Conservation (phyloP, 2,329 filamentous ascomycete genomes). For the Cladosporium sp. region DNA sequence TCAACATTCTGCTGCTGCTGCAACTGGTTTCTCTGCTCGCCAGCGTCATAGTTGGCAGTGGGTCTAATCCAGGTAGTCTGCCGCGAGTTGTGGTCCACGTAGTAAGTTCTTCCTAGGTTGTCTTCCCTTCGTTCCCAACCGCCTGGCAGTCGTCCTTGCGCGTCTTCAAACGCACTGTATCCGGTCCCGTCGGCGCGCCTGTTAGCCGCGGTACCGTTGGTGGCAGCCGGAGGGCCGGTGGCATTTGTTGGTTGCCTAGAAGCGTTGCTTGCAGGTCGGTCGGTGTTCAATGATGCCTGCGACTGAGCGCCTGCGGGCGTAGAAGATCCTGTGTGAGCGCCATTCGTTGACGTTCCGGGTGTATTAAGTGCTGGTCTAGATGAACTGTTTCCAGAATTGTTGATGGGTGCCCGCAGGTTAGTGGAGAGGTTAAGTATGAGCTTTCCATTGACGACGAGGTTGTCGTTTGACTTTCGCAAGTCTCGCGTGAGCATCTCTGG, state of each 20-base stretch:
- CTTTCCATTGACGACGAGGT: constrained; percentile 95
- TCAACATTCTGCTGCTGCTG: constrained; percentile 91
- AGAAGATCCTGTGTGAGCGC: constrained; percentile 29
- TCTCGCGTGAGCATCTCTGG: constrained; percentile 94
- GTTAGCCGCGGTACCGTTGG: constrained; percentile 22
- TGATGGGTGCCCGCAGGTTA: constrained; percentile 68
- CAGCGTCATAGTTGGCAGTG: constrained; percentile 68
- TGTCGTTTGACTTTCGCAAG: constrained; percentile 95
- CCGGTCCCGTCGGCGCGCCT: constrained; percentile 42
- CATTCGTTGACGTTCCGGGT: constrained; percentile 32
- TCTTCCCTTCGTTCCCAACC: constrained; percentile 97
- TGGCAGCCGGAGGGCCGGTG: constrained; percentile 18
- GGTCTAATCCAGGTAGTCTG: constrained; percentile 96
- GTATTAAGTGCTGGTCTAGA: constrained; percentile 37
- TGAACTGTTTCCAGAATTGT: constrained; percentile 39
- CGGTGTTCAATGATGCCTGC: constrained; percentile 26
- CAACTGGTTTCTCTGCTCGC: constrained; percentile 69
- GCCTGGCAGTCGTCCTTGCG: constrained; percentile 82
- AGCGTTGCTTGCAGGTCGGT: constrained; percentile 22
- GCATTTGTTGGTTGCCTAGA: constrained; percentile 20
- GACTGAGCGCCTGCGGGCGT: constrained; percentile 36
- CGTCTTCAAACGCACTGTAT: constrained; percentile 91
- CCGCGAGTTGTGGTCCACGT: constrained; percentile 94
- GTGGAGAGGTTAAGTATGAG: constrained; percentile 95
- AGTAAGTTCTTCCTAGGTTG: constrained; percentile 90